A percentile compares a stretch with the other conserved stretches of the same genome.
phyloP scores from a whole-genome alignment of 164 flowering plant species.

The Kingdonia uniflora region DNA sequence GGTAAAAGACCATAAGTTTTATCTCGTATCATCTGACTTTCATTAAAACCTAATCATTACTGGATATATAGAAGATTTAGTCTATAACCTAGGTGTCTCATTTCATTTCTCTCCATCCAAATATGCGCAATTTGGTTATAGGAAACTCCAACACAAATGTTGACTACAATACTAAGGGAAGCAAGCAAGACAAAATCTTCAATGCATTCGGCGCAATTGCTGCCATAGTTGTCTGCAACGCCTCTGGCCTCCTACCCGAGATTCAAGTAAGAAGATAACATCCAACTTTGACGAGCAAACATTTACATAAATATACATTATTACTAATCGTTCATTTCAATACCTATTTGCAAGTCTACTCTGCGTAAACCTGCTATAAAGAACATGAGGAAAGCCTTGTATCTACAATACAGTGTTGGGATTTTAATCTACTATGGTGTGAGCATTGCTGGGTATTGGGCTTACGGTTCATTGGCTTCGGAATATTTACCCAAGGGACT shows the following conservation, averaged over 20 bases:
- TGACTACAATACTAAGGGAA: constrained; percentile 27
- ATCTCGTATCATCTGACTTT: too few species aligned
- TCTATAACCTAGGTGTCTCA: too few species aligned
- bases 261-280: constrained; percentile 24
- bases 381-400: constrained; percentile 51
- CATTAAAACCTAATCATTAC: too few species aligned
- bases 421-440: constrained; percentile 40
- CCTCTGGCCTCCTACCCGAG: constrained; percentile 35
- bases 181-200: constrained; percentile 26
- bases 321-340: too few species aligned
- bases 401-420: constrained; percentile 35
- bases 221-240: constrained; percentile 29
- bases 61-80: too few species aligned
- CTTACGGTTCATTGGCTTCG: constrained; percentile 42
- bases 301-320: too few species aligned
- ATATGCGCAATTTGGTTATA: constrained; percentile 1
- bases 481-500: constrained; percentile 38
- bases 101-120: too few species aligned
- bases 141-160: constrained; percentile 23
- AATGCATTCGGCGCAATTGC: constrained; percentile 40
- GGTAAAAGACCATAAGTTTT: constrained; percentile 29
- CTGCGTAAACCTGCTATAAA: constrained; percentile 36
- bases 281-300: too few species aligned
- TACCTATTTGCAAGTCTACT: constrained; percentile 27
- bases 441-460: constrained; percentile 47